Evolutionary conservation across 345 rosid genomes (phyloP).

Genomic region (Murraya paniculata): DNA sequence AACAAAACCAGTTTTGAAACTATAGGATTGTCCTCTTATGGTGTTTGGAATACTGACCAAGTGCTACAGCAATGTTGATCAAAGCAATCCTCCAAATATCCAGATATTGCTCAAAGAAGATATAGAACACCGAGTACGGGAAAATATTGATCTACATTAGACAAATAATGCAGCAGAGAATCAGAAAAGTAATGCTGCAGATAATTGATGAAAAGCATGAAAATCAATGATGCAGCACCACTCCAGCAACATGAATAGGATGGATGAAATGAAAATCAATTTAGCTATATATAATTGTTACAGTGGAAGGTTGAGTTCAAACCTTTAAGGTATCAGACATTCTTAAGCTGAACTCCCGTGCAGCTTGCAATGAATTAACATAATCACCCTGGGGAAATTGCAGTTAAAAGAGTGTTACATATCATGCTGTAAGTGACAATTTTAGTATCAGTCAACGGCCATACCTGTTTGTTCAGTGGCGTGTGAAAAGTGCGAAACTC

Average conservation of each 20-base stretch:
- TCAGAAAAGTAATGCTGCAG: not conserved
- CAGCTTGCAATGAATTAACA: constrained; percentile 82
- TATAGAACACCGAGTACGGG: constrained; percentile 91
- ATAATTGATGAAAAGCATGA: not conserved
- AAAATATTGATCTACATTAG: constrained; percentile 75
- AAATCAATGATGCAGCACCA: not conserved
- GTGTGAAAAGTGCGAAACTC: constrained; percentile 94
- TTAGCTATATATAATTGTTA: not conserved
- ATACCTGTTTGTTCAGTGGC: constrained; percentile 85
- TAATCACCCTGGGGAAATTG: constrained; percentile 62
- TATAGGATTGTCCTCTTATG: not conserved
- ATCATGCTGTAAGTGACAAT: not conserved
- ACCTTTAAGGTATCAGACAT: constrained; percentile 78
- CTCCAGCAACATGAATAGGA: not conserved
- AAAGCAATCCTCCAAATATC: constrained; percentile 87
- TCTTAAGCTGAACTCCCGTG: constrained; percentile 76
- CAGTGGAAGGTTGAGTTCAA: constrained; percentile 14
- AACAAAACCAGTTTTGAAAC: constrained; percentile 4
- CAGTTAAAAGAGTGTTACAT: not conserved
- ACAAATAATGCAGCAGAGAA: constrained; percentile 17
- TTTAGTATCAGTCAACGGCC: constrained; percentile 5
- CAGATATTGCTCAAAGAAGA: constrained; percentile 96
- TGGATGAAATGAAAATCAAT: constrained; percentile 1
- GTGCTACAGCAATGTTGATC: constrained; percentile 76
- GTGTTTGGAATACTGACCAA: constrained; percentile 49